Percentiles rank a stretch among this genome's conserved stretches.
phyloP scores from a whole-genome alignment of 202 grass and related monocot genomes.

The Hordeum pubiflorum region DNA sequence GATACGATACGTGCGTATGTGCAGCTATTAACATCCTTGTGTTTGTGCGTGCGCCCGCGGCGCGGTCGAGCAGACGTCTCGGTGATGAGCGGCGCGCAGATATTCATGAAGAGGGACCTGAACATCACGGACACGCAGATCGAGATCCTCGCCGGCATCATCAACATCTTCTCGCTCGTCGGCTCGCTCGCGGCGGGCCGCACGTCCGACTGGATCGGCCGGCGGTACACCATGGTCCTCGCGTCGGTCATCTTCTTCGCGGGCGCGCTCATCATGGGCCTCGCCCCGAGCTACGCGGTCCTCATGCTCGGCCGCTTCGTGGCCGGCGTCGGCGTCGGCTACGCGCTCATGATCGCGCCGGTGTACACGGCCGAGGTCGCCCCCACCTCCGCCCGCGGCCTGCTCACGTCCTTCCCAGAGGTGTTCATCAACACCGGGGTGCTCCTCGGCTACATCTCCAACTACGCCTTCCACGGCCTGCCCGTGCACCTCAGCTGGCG shows the following conservation, averaged over 20 bases:
- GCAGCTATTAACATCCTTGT: neutral
- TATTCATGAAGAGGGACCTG: slow-evolving; percentile 61
- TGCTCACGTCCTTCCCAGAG: slow-evolving; percentile 77
- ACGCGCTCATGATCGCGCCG: slow-evolving; percentile 65
- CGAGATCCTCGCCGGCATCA: slow-evolving; percentile 67
- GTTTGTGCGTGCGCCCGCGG: neutral
- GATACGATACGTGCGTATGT: neutral
- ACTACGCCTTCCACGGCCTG: slow-evolving; percentile 69
- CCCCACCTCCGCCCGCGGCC: slow-evolving; percentile 59
- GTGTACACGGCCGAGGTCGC: slow-evolving; percentile 83
- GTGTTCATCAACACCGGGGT: slow-evolving; percentile 80
- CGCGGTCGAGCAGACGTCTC: slow-evolving; percentile 41
- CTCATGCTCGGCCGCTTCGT: slow-evolving; percentile 75
- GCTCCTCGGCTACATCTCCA: slow-evolving; percentile 82
- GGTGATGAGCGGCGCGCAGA: slow-evolving; percentile 79
- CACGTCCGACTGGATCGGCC: slow-evolving; percentile 76
- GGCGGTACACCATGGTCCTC: slow-evolving; percentile 84
- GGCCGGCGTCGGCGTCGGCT: slow-evolving; percentile 66
- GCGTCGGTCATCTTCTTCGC: slow-evolving; percentile 70
- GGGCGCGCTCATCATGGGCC: slow-evolving; percentile 70
- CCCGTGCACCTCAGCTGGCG: slow-evolving; percentile 61
- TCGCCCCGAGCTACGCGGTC: slow-evolving; percentile 59
- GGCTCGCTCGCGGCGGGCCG: slow-evolving; percentile 73
- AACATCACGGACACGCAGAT: slow-evolving; percentile 60
- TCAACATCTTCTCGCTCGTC: slow-evolving; percentile 66